Base-by-base conservation (phyloP, 768 basidiomycete genomes). In the Filobasidium wieringae region DNA sequence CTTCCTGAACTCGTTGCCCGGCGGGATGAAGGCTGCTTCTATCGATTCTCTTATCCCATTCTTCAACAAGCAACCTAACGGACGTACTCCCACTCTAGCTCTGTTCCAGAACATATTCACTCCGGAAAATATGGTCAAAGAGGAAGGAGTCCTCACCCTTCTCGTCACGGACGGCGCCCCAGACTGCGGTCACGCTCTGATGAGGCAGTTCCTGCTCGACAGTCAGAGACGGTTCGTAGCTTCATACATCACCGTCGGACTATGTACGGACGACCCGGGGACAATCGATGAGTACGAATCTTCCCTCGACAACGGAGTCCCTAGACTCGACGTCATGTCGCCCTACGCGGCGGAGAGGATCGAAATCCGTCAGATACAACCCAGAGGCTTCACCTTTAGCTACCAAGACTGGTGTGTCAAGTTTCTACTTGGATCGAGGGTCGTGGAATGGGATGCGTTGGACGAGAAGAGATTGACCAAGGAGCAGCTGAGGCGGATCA, bases 161-260 rank as follows among this genome's bases (percentile, higher is more conserved):
- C 37, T 63, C 33, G 60, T 63, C 40, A 63, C 63, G 41, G 63
- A 63, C 45, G 63, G 63, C 29, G 63, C 63, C n/a, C 63, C 63
- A 24, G 58, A 63, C 33, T 63, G 63, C 47, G 63, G 63, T 22
- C 63, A 63, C 53, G 55, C 53, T 27, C 59, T 56, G 1, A 60
- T 63, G 51, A 41, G 63, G 2, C 57, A 57, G 19, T 63, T 58
- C 56, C 43, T 63, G 7, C 39, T 60, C 34, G 55, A 60, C 11
- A 56, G 41, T 19, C 63, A 63, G 39, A 55, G 63, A 17, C 55
- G 59, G 34, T 60, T 60, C 37, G 59, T 59, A n/a, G 63, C 63
- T 14, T 57, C 55, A 32, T 63, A 60, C 39, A 60, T 63, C 36
- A 63, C 63, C n/a, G 59, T 63, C 34, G 63, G 63, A 7, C 39